These are phyloP conservation scores for Pythium aquatile DNA, from an alignment of 352 stramenopile species.

Conservation along the genomic window DNA sequence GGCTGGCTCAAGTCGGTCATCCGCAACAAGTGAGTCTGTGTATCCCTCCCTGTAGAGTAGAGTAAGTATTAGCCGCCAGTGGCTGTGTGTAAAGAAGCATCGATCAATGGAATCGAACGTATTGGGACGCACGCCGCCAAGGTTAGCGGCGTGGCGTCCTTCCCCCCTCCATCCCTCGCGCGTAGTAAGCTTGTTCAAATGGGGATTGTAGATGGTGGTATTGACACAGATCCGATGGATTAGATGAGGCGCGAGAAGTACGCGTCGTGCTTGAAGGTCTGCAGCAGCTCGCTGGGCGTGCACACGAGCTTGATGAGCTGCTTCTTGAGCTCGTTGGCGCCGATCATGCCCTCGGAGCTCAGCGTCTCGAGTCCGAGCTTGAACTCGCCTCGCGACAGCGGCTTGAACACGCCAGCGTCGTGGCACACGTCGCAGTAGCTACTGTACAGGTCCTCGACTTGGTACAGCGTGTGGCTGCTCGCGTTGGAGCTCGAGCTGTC, in stretches of 20 bases:
- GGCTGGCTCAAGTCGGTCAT: slow-evolving; percentile 69
- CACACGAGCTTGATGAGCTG: slow-evolving; percentile 75
- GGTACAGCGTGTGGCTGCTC: slow-evolving; percentile 35
- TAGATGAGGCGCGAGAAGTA: slow-evolving; percentile 79
- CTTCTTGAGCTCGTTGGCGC: slow-evolving; percentile 58
- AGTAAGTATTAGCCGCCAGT: background rate
- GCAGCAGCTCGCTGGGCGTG: slow-evolving; percentile 61
- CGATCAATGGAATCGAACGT: slow-evolving; percentile 3
- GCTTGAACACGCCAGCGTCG: slow-evolving; percentile 62
- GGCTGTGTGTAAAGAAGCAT: slow-evolving; percentile 14
- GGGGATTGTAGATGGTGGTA: too few species aligned
- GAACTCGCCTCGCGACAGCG: slow-evolving; percentile 64
- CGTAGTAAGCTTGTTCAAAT: too few species aligned
- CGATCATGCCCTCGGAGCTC: slow-evolving; percentile 63
- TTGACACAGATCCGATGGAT: background rate
- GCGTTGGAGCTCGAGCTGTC: background rate
- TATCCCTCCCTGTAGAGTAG: background rate
- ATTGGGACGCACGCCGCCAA: slow-evolving; percentile 9
- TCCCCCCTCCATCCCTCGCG: slow-evolving; percentile 7
- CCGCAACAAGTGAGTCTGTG: slow-evolving; percentile 36
- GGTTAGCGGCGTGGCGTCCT: slow-evolving; percentile 17
- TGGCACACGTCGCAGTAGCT: slow-evolving; percentile 72
- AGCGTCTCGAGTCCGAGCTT: slow-evolving; percentile 63
- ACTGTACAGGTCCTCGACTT: slow-evolving; percentile 59
- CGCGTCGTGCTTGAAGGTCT: slow-evolving; percentile 66